phyloP scores from a whole-genome alignment of 176 grass and related monocot species.

The Rhynchospora tenuis region DNA sequence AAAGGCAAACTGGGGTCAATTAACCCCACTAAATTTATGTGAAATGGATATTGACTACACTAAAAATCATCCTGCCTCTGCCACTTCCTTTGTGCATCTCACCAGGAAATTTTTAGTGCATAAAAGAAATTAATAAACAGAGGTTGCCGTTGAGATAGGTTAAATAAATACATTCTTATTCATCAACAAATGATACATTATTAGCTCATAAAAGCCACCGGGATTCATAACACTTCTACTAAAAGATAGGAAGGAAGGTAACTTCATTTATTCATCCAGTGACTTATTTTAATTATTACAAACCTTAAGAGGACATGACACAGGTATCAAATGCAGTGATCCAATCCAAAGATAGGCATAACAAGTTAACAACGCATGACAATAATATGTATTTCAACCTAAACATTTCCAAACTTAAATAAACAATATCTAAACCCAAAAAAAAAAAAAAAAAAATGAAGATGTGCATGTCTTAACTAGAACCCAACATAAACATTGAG shows the following conservation, averaged over 20 bases:
- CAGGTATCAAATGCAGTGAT: neutral
- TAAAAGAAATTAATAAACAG: neutral
- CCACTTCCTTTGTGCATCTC: neutral
- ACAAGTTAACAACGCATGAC: neutral
- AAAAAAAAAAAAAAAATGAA: no score
- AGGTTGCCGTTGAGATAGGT: neutral
- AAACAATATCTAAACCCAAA: neutral
- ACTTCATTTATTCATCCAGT: no score
- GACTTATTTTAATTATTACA: neutral
- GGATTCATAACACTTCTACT: neutral
- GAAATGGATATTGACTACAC: no score
- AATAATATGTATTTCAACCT: neutral
- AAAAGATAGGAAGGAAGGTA: no score
- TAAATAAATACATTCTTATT: neutral
- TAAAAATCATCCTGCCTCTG: no score
- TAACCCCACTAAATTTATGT: no score
- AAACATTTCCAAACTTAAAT: neutral
- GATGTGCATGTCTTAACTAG: neutral
- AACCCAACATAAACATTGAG: neutral
- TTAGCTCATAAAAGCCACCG: neutral
- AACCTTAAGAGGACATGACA: neutral
- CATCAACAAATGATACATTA: neutral
- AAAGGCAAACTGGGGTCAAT: no score
- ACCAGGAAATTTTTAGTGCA: neutral
- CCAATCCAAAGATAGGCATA: neutral